Evolutionary conservation across 768 basidiomycete genomes (phyloP).

Genomic region (Clitopilus hobsonii): DNA sequence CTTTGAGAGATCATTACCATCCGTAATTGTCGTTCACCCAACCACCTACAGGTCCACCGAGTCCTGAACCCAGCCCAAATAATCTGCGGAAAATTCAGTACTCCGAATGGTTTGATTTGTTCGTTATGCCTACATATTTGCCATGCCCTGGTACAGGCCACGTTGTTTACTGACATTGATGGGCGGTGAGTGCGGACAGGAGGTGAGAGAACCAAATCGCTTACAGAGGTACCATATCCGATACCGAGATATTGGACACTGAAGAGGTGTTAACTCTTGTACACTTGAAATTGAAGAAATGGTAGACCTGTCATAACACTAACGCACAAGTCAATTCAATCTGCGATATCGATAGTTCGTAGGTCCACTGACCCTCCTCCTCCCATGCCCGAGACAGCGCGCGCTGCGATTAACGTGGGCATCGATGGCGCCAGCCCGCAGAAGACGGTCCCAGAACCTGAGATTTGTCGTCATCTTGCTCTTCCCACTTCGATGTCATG

Average conservation of each 20-base stretch:
- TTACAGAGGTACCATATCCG: constrained; percentile 86
- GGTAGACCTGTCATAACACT: constrained; percentile 80
- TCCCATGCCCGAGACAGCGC: constrained; percentile 88
- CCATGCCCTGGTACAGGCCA: constrained; percentile 88
- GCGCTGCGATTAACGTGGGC: constrained; percentile 73
- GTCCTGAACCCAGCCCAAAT: constrained; percentile 78
- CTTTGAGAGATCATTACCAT: constrained; percentile 50
- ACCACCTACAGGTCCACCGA: constrained; percentile 78
- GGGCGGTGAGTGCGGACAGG: constrained; percentile 2
- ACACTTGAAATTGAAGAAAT: constrained; percentile 9
- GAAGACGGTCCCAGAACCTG: constrained; percentile 77
- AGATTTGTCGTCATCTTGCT: constrained; percentile 8
- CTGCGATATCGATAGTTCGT: constrained; percentile 10
- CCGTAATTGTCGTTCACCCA: constrained; percentile 84
- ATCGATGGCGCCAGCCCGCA: constrained; percentile 89
- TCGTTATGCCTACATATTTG: constrained; percentile 70
- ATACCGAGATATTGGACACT: constrained; percentile 83
- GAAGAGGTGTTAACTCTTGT: constrained; percentile 20
- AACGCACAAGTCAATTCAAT: constrained; percentile 3
- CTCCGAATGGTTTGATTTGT: background rate
- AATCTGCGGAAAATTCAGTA: constrained; percentile 38
- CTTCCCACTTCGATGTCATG: constrained; percentile 1
- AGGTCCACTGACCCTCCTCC: constrained; percentile 72
- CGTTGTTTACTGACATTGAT: constrained; percentile 60
- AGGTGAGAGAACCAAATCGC: constrained; percentile 23